A percentile compares a stretch with the other conserved stretches of the same genome.
These are phyloP conservation scores for Colletotrichum trifolii DNA, from an alignment of 2,329 filamentous ascomycete species.

Conservation along the genomic window DNA sequence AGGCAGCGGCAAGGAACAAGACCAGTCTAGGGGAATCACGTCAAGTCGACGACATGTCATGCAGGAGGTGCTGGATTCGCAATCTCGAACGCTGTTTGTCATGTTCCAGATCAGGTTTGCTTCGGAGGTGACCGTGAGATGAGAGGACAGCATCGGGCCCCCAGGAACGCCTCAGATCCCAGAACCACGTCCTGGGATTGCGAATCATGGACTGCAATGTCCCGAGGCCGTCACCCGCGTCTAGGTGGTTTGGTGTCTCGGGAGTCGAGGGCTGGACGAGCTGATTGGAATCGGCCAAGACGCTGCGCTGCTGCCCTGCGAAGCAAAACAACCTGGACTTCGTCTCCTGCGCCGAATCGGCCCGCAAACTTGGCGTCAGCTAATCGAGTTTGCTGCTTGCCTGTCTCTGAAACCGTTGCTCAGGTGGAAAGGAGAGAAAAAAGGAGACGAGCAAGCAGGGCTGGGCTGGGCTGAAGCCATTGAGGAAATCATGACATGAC, in stretches of 20 bases:
- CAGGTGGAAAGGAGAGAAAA: too few relatives aligned
- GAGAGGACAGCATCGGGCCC: slow-evolving; percentile 18
- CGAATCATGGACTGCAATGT: slow-evolving; percentile 27
- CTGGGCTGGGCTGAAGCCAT: too few relatives aligned
- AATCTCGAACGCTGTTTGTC: not conserved
- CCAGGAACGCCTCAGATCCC: slow-evolving; percentile 8
- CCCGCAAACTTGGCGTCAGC: slow-evolving; percentile 1
- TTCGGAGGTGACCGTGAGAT: slow-evolving; percentile 9
- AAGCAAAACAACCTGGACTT: too few relatives aligned
- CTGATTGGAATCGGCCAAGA: slow-evolving; percentile 1
- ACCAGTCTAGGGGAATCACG: too few relatives aligned
- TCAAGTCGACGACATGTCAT: too few relatives aligned
- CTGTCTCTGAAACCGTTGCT: not conserved
- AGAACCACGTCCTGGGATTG: slow-evolving; percentile 31
- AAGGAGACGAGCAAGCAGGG: too few relatives aligned
- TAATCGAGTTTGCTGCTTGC: not conserved
- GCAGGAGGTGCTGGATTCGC: not conserved
- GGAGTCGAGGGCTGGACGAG: slow-evolving; percentile 23
- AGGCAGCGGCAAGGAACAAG: not conserved
- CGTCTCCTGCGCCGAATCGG: slow-evolving; percentile 14
- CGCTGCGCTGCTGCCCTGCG: too few relatives aligned
- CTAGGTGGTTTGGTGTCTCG: slow-evolving; percentile 34
- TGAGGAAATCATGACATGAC: too few relatives aligned
- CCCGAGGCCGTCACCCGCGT: slow-evolving; percentile 25
- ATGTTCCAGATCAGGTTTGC: not conserved